Base-by-base conservation (phyloP, 2,329 filamentous ascomycete species). In the Elsinoe australis region DNA sequence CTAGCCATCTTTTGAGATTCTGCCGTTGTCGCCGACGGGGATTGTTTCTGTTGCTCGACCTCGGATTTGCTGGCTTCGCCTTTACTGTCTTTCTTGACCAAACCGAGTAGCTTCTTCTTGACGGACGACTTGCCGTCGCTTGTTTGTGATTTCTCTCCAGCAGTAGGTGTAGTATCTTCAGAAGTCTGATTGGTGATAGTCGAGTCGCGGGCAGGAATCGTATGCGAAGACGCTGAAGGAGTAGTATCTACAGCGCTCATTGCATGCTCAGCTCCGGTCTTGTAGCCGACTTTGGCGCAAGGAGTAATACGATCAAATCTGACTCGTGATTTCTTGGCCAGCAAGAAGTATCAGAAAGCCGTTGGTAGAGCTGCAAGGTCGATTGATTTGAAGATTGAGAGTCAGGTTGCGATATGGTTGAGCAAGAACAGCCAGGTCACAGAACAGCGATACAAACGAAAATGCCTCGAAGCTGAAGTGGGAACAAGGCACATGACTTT, bases 231-330 rank as follows among this genome's bases (percentile, higher is more conserved):
- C 14, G 47, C 47, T 15, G 47, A 19, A 8, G 47, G 47, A 24
- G 47, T 49, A 3, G 47, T 34, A 26, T 49, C 47, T 24, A 28
- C 38, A 17, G 47, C 29, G 21, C 36, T 35, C 34, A 42, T 35
- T 44, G 39, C 36, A 49, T 33, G 10, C 26, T 49, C 47, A 24
- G 31, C 34, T 28, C 47, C 14, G 21, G 26, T 15, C 29, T 26
- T 31, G 14, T 17, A 21, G 28, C 24, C 39, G 39, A 32, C 39
- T 44, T 9, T 32, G 28, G 9, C 39, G 39, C 14, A 15, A 15
- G 26, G 26, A n/a, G n/a, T n/a, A n/a, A n/a, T 24, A 4, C 15
- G 36, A 28, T 28, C n/a, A 17, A 22, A 22, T 28, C 5, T 21
- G 15, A 9, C 21, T 44, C 15, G 39, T 44, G 28, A 17, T 44